A percentile compares a stretch with the other conserved stretches of the same genome.
Evolutionary conservation across 495 filamentous ascomycete species (phyloP).

Genomic region (Talaromyces proteolyticus): DNA sequence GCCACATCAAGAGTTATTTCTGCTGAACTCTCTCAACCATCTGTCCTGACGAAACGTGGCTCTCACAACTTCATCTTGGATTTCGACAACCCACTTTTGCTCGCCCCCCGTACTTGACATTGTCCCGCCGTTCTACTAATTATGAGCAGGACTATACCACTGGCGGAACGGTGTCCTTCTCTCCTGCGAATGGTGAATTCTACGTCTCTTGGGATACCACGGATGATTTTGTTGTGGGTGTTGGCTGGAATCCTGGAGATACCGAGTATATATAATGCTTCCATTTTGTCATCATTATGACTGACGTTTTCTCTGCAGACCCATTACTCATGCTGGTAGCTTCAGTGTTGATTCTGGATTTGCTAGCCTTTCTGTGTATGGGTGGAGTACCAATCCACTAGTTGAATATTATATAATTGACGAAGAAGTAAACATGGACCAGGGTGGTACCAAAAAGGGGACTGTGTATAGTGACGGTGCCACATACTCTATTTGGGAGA

Average conservation of each 20-base stretch:
- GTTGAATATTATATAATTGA: conserved; percentile 64
- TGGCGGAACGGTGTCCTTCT: no score
- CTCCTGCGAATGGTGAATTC: conserved; percentile 52
- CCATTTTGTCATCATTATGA: not conserved
- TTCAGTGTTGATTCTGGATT: conserved; percentile 56
- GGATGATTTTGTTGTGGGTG: conserved; percentile 57
- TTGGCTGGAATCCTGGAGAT: conserved; percentile 53
- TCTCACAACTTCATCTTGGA: no score
- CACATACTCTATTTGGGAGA: conserved; percentile 60
- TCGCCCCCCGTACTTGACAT: no score
- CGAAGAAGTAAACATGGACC: conserved; percentile 43
- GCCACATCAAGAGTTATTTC: no score
- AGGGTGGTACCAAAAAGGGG: conserved; percentile 37
- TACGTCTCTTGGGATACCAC: conserved; percentile 45
- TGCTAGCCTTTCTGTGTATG: conserved; percentile 55
- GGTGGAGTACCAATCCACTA: conserved; percentile 56
- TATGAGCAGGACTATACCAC: conserved; percentile 38
- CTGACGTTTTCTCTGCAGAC: conserved; percentile 19
- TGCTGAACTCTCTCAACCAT: no score
- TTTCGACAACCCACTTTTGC: no score
- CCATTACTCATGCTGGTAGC: conserved; percentile 47
- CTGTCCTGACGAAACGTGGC: no score
- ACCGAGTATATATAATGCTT: conserved; percentile 21
- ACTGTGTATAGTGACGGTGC: conserved; percentile 52
- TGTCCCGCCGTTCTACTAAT: no score